These are phyloP conservation scores for Penicillium corylophilum DNA, from an alignment of 2,329 filamentous ascomycete genomes.

Conservation along the genomic window DNA sequence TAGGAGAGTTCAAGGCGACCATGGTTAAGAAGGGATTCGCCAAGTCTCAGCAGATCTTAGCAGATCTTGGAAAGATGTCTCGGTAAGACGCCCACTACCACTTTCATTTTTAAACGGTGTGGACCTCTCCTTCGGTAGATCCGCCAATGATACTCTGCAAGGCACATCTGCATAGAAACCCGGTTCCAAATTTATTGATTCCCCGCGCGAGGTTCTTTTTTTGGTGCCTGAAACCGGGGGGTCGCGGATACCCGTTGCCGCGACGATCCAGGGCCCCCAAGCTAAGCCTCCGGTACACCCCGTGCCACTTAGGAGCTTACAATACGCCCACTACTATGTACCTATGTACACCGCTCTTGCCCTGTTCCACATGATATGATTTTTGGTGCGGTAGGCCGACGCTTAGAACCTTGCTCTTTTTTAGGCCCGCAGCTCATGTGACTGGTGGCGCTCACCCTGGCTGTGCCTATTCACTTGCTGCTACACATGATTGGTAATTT, in stretches of 20 bases:
- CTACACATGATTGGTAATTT: background rate
- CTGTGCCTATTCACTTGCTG: background rate
- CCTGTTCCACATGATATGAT: background rate
- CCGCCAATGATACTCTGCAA: background rate
- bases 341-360: background rate
- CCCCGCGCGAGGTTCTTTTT: constrained; percentile 1
- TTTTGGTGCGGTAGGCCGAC: background rate
- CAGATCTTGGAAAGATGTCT: background rate
- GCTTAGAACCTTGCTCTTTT: background rate
- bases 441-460: background rate
- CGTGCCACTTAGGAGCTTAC: background rate
- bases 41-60: constrained; percentile 4
- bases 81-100: background rate
- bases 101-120: background rate
- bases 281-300: background rate
- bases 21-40: background rate
- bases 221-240: background rate
- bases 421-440: background rate
- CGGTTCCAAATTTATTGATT: constrained; percentile 1
- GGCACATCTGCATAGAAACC: background rate
- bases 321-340: background rate
- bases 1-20: background rate
- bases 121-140: background rate
- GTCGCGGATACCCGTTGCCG: constrained; percentile 1
- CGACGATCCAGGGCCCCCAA: background rate